phyloP scores from a whole-genome alignment of 2,329 filamentous ascomycete species.

The Colletotrichum paranaense region DNA sequence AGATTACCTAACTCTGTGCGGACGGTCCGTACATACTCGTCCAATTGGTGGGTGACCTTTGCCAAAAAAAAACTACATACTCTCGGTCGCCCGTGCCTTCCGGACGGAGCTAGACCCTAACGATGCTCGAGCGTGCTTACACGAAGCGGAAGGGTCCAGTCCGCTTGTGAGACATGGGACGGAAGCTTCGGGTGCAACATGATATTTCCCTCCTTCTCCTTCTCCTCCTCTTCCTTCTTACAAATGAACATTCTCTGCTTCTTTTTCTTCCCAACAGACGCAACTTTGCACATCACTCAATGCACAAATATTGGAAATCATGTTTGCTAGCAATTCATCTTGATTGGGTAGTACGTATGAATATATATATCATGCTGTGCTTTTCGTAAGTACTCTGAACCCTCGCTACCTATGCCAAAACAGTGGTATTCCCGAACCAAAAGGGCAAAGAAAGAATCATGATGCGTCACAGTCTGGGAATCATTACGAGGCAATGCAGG shows the following conservation, averaged over 20 bases:
- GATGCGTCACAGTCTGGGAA: constrained; percentile 30
- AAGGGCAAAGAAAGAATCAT: constrained; percentile 9
- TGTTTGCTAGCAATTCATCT: neutral
- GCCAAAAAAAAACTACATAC: too few species aligned
- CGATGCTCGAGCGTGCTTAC: neutral
- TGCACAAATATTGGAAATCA: neutral
- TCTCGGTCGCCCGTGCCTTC: neutral
- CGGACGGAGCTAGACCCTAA: neutral
- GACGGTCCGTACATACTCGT: too few species aligned
- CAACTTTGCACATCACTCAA: too few species aligned
- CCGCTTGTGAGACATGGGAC: neutral
- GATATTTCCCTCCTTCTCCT: neutral
- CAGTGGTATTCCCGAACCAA: constrained; percentile 10
- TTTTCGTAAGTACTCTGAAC: neutral
- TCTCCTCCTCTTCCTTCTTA: too few species aligned
- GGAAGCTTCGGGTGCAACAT: constrained; percentile 5
- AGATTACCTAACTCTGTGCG: constrained; percentile 22
- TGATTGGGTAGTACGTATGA: neutral
- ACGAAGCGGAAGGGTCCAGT: neutral
- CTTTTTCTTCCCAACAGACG: too few species aligned
- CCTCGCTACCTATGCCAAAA: constrained; percentile 29
- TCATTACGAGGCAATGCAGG: constrained; percentile 7
- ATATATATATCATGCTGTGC: neutral
- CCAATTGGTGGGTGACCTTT: too few species aligned
- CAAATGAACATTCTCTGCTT: too few species aligned